phyloP scores from a whole-genome alignment of 2,329 filamentous ascomycete genomes.

The Fusarium lateritium region DNA sequence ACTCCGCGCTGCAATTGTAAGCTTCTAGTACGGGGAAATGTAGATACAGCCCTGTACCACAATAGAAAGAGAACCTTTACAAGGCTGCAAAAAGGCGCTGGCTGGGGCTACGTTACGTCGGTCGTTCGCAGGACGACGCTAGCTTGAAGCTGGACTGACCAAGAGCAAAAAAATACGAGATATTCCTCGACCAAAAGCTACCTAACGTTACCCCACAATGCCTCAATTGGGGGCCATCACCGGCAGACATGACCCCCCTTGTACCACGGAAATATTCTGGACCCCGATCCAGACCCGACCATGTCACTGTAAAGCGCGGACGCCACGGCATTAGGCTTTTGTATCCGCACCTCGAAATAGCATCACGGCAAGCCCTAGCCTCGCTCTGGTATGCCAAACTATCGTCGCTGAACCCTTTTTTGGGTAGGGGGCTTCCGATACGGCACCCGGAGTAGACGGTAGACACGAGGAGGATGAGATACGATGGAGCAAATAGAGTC shows the following conservation, averaged over 20 bases:
- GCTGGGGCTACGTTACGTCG: constrained; percentile 36
- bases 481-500: constrained; percentile 1
- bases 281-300: constrained; percentile 27
- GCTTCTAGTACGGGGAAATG: not conserved
- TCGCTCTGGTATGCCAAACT: constrained; percentile 2
- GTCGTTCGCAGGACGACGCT: constrained; percentile 20
- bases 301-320: not conserved
- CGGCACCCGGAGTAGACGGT: not conserved
- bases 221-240: constrained; percentile 25
- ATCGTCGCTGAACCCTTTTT: constrained; percentile 1
- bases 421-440: not conserved
- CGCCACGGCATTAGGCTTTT: constrained; percentile 8
- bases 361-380: constrained; percentile 33
- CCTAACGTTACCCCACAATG: constrained; percentile 42
- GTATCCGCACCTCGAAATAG: constrained; percentile 40
- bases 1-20: constrained; percentile 4
- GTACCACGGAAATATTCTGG: constrained; percentile 35
- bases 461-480: not conserved
- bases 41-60: not conserved
- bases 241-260: constrained; percentile 20
- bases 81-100: not conserved
- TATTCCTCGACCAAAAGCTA: constrained; percentile 22
- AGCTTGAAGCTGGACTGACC: constrained; percentile 15
- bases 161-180: constrained; percentile 42
- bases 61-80: not conserved